Percentiles rank a stretch among this genome's conserved stretches.
Evolutionary conservation across 495 filamentous ascomycete species (phyloP).

Genomic region (Aspergillus ostianus): DNA sequence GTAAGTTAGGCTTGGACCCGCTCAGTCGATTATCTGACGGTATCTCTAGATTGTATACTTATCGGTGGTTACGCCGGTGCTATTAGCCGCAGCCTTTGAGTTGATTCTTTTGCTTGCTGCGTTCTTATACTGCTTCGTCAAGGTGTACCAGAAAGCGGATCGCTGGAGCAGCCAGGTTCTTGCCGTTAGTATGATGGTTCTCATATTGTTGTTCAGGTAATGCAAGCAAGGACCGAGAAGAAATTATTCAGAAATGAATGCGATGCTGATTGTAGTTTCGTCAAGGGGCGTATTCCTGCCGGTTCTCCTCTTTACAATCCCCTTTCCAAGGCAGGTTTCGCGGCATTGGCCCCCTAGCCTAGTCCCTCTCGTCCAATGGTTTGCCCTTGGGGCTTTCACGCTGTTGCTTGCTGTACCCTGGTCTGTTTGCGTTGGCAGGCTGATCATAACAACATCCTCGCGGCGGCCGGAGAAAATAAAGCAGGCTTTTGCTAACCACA

Average conservation of each 20-base stretch:
- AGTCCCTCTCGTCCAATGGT: constrained; percentile 81
- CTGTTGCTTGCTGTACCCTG: constrained; percentile 82
- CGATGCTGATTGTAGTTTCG: not conserved
- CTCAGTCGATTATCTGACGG: constrained; percentile 15
- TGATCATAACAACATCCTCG: constrained; percentile 74
- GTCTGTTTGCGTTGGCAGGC: constrained; percentile 88
- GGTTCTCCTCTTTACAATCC: constrained; percentile 92
- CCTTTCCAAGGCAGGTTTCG: constrained; percentile 70
- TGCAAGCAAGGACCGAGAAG: not conserved
- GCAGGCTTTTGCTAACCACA: constrained; percentile 75
- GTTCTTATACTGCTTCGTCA: constrained; percentile 86
- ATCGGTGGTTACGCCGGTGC: constrained; percentile 74
- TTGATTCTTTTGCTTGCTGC: constrained; percentile 94
- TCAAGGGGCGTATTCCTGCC: constrained; percentile 81
- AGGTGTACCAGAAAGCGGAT: constrained; percentile 89
- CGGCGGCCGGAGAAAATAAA: constrained; percentile 82
- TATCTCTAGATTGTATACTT: constrained; percentile 72
- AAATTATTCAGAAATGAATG: not conserved
- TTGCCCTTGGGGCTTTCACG: constrained; percentile 94
- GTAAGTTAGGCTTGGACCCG: constrained; percentile 45
- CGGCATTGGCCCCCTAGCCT: constrained; percentile 65
- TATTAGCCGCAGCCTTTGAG: constrained; percentile 84
- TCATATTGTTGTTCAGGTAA: constrained; percentile 76
- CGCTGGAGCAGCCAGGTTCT: constrained; percentile 76
- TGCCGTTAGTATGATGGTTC: constrained; percentile 68